These are phyloP conservation scores for Penicillium pulvis DNA, from an alignment of 495 filamentous ascomycete genomes.

Conservation along the genomic window DNA sequence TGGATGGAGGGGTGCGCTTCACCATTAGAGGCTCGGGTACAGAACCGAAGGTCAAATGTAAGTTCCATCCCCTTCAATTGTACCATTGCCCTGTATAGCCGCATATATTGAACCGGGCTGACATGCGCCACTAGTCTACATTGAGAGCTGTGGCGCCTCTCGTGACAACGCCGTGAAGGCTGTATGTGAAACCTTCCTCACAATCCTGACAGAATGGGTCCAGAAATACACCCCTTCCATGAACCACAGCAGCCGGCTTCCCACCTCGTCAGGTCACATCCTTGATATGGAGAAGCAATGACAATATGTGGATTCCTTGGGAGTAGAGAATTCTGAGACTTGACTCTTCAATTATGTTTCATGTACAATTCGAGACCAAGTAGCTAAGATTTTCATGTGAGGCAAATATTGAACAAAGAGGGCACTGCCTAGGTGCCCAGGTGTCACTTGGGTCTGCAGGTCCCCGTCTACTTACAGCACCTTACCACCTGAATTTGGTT, in stretches of 20 bases:
- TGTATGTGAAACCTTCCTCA: slow-evolving; percentile 54
- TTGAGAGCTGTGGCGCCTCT: slow-evolving; percentile 54
- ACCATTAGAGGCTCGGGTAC: slow-evolving; percentile 71
- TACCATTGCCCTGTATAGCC: not conserved
- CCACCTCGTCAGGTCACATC: slow-evolving; percentile 45
- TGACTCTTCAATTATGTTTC: not conserved
- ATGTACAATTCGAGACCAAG: not conserved
- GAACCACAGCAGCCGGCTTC: slow-evolving; percentile 38
- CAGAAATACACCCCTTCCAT: slow-evolving; percentile 43
- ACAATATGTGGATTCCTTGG: not conserved
- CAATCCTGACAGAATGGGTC: slow-evolving; percentile 63
- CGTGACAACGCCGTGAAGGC: slow-evolving; percentile 49
- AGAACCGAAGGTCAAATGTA: slow-evolving; percentile 69
- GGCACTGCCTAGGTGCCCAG: no score
- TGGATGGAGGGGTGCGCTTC: slow-evolving; percentile 60
- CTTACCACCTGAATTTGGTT: not conserved
- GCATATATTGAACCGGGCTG: slow-evolving; percentile 1
- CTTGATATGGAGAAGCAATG: slow-evolving; percentile 22
- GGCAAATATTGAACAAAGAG: not conserved
- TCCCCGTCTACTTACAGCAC: not conserved
- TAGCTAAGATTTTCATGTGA: not conserved
- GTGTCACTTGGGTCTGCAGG: not conserved
- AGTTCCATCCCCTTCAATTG: slow-evolving; percentile 15
- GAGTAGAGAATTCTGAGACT: not conserved
- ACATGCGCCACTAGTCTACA: slow-evolving; percentile 47